Percentiles rank a stretch among this genome's conserved stretches.
Conservation (phyloP, 768 basidiomycete genomes). For the Leccinellum albellum region DNA sequence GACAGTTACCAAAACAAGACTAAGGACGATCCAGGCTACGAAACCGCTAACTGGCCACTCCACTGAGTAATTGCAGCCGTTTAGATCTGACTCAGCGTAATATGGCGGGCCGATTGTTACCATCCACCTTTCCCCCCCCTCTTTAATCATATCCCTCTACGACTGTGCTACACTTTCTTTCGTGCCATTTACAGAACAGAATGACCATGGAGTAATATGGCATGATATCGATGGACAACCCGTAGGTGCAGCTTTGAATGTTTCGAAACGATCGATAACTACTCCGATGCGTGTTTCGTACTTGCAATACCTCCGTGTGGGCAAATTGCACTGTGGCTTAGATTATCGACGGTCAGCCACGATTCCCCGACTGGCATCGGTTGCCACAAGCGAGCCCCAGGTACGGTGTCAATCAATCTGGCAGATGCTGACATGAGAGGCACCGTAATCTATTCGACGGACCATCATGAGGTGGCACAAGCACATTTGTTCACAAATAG, state of each 20-base stretch:
- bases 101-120: not conserved
- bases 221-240: too few species aligned
- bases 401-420: not conserved
- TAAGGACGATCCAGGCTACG: not conserved
- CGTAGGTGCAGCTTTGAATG: not conserved
- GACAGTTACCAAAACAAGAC: not conserved
- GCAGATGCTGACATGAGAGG: not conserved
- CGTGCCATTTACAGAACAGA: too few species aligned
- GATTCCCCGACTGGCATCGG: not conserved
- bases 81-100: not conserved
- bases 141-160: not conserved
- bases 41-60: not conserved
- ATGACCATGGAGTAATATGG: too few species aligned
- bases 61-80: not conserved
- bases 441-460: not conserved
- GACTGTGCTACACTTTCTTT: not conserved
- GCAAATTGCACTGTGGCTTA: not conserved
- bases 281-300: not conserved
- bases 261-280: not conserved
- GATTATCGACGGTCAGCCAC: not conserved
- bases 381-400: not conserved
- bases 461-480: not conserved
- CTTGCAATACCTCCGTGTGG: not conserved
- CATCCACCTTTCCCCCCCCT: not conserved
- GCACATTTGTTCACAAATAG: constrained; percentile 9